Base-by-base conservation (phyloP, 495 filamentous ascomycete species). In the Chaetomium fimeti region DNA sequence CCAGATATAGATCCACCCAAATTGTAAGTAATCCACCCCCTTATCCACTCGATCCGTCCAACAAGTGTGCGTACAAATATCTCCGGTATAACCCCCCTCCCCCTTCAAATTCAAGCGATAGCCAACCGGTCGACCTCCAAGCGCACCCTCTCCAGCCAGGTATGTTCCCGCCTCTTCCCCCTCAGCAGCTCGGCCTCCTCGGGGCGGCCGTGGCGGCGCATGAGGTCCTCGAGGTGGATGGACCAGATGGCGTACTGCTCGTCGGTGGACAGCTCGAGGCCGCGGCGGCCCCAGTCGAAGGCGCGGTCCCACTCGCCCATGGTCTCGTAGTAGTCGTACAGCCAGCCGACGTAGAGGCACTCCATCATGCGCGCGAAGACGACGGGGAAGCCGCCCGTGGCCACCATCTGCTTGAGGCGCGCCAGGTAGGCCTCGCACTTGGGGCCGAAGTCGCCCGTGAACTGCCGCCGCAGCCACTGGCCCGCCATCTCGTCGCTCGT, bases 231-330 rank as follows among this genome's bases (percentile, higher is more conserved):
- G 3, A 75, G 43, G 16, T 72, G 69, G 22, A 75, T 67, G 8
- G 67, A 69, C 69, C 72, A 75, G 0, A 72, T 52, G 3, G 69
- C 62, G 43, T 69, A 75, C 60, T 75, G 69, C 68, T 72, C 71
- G 12, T 71, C 64, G 1, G 54, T 59, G 15, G 66, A 61, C 47
- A 75, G 22, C 1, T 52, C 53, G 8, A 75, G 56, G 3, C 71
- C 72, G 16, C 54, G 18, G 3, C 63, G 64, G 4, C 57, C 66
- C 66, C 67, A 73, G 25, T 60, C 55, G 25, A 73, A 65, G 1
- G 65, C 63, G 16, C 64, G 43, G 1, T 66, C 66, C 72, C 71
- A 72, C 25, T 72, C 61, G 27, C 57, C 51, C 3, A 62, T 28
- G 11, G 64, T 65, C 64, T 73, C 68, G 55, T 70, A 73, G 20